Evolutionary conservation across 768 basidiomycete species (phyloP).

Genomic region (Pisolithus microcarpus): DNA sequence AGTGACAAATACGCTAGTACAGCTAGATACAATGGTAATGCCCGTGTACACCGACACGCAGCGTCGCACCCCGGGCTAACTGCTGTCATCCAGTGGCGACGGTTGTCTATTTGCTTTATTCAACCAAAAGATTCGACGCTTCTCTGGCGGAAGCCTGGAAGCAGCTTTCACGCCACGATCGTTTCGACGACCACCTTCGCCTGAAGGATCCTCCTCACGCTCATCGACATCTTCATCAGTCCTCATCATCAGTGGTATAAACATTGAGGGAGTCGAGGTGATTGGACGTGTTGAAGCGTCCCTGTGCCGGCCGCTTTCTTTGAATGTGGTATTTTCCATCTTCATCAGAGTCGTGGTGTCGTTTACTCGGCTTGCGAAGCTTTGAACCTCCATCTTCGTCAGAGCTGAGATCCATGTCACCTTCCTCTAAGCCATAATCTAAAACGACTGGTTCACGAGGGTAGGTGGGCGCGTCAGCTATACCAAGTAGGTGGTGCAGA

Average conservation of each 20-base stretch:
- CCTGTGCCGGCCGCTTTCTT: conserved; percentile 42
- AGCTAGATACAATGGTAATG: too few relatives aligned
- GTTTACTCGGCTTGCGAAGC: conserved; percentile 1
- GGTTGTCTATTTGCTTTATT: conserved; percentile 33
- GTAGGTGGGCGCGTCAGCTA: conserved; percentile 23
- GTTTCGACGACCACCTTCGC: conserved; percentile 23
- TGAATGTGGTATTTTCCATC: conserved; percentile 52
- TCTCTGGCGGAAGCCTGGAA: not conserved
- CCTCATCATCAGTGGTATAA: conserved; percentile 48
- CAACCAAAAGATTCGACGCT: conserved; percentile 50
- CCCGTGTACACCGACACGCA: too few relatives aligned
- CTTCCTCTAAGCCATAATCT: conserved; percentile 34
- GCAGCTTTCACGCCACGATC: not conserved
- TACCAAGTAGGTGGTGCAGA: conserved; percentile 54
- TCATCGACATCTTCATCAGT: conserved; percentile 21
- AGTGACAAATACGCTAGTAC: too few relatives aligned
- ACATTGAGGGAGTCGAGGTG: conserved; percentile 34
- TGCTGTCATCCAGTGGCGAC: conserved; percentile 4
- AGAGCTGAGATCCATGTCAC: conserved; percentile 27
- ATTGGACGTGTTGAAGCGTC: conserved; percentile 33
- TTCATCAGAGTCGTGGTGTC: conserved; percentile 36
- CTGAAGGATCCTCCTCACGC: conserved; percentile 20
- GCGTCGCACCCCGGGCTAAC: conserved; percentile 11
- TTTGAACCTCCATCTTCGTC: conserved; percentile 23
- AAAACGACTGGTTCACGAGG: conserved; percentile 19